These are phyloP conservation scores for Niveomyces coronatus DNA, from an alignment of 2,329 filamentous ascomycete species.

Conservation along the genomic window DNA sequence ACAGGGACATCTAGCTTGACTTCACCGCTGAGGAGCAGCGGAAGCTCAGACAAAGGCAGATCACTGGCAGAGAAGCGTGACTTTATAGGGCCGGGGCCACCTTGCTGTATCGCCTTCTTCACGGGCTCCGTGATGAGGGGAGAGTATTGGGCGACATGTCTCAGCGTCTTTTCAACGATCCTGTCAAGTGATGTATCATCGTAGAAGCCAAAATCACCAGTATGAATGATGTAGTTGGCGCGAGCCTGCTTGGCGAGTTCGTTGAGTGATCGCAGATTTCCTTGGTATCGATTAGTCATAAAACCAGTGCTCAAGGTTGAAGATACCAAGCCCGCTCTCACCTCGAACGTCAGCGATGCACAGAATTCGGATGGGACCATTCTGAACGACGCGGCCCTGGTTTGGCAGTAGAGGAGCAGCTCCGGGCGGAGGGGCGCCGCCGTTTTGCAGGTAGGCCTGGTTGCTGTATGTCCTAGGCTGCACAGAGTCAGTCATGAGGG, in stretches of 20 bases:
- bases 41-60: slow-evolving; percentile 84
- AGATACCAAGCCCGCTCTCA: too few species aligned
- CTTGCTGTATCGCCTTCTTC: slow-evolving; percentile 56
- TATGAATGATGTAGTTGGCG: slow-evolving; percentile 97
- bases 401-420: slow-evolving; percentile 57
- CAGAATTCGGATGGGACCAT: slow-evolving; percentile 54
- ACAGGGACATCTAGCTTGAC: slow-evolving; percentile 92
- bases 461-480: slow-evolving; percentile 37
- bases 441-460: slow-evolving; percentile 53
- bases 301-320: too few species aligned
- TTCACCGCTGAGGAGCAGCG: slow-evolving; percentile 77
- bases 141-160: slow-evolving; percentile 97
- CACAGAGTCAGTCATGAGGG: slow-evolving; percentile 15
- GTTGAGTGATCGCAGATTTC: slow-evolving; percentile 90
- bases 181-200: slow-evolving; percentile 91
- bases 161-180: slow-evolving; percentile 97
- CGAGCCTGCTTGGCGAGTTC: slow-evolving; percentile 90
- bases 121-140: slow-evolving; percentile 75
- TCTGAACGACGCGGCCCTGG: slow-evolving; percentile 56
- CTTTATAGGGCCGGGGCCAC: slow-evolving; percentile 71
- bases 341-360: slow-evolving; percentile 66
- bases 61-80: slow-evolving; percentile 71
- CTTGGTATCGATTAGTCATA: too few species aligned
- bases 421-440: slow-evolving; percentile 44
- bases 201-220: slow-evolving; percentile 98